These are phyloP conservation scores for Aspergillus caelatus DNA, from an alignment of 2,329 filamentous ascomycete species.

Conservation along the genomic window DNA sequence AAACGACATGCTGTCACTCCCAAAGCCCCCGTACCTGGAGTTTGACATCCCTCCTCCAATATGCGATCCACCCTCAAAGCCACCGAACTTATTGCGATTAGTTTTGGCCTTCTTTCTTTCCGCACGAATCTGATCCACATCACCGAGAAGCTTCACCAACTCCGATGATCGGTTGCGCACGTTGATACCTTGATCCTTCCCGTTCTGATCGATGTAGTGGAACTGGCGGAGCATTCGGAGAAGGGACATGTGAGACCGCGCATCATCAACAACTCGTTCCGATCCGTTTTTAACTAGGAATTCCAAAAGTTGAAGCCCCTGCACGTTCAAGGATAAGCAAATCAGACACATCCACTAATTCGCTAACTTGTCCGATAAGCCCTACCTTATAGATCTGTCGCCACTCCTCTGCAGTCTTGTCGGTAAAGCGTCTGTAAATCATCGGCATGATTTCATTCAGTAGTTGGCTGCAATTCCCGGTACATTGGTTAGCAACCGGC, in stretches of 20 bases:
- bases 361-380: background rate
- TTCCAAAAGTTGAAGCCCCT: constrained; percentile 87
- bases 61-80: constrained; percentile 79
- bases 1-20: constrained; percentile 70
- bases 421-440: constrained; percentile 99
- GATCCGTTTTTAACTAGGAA: constrained; percentile 98
- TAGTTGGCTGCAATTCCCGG: constrained; percentile 67
- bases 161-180: constrained; percentile 97
- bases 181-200: constrained; percentile 97
- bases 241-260: constrained; percentile 88
- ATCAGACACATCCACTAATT: background rate
- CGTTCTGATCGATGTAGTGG: constrained; percentile 93
- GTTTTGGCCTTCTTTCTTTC: constrained; percentile 84
- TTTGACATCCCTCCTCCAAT: constrained; percentile 61
- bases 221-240: constrained; percentile 99
- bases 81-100: constrained; percentile 93
- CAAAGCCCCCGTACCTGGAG: constrained; percentile 79
- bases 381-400: constrained; percentile 94
- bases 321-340: background rate
- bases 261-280: constrained; percentile 95
- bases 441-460: constrained; percentile 99
- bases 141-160: constrained; percentile 86
- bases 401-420: constrained; percentile 98
- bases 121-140: constrained; percentile 59
- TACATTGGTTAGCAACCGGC: constrained; percentile 15